Evolutionary conservation across 2,329 filamentous ascomycete species (phyloP).

Genomic region (Ophiostoma sp.): DNA sequence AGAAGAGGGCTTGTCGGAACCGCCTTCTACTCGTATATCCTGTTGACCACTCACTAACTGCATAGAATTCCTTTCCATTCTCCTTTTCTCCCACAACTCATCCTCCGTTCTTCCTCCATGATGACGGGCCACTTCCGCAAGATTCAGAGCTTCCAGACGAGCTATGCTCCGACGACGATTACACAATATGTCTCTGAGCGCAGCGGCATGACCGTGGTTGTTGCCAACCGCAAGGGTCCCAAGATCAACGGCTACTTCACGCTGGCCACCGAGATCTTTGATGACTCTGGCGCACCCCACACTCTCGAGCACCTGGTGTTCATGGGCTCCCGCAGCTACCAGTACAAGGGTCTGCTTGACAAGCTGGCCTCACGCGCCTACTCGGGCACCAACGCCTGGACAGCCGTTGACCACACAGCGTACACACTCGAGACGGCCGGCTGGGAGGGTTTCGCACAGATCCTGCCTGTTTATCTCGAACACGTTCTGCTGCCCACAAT

Average conservation of each 20-base stretch:
- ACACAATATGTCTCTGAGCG: constrained; percentile 94
- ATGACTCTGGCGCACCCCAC: constrained; percentile 91
- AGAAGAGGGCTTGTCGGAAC: background rate
- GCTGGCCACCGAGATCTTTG: constrained; percentile 93
- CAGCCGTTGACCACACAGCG: constrained; percentile 91
- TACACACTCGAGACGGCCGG: constrained; percentile 95
- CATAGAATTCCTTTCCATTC: constrained; percentile 23
- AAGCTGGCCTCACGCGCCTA: constrained; percentile 93
- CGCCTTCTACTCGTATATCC: background rate
- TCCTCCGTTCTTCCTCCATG: constrained; percentile 35
- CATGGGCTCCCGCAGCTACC: constrained; percentile 90
- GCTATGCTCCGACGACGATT: constrained; percentile 85
- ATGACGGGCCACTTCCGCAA: constrained; percentile 73
- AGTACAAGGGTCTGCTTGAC: constrained; percentile 92
- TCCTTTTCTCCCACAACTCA: constrained; percentile 25
- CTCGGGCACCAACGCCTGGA: constrained; percentile 95
- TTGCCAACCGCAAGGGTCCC: constrained; percentile 90
- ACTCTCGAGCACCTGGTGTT: constrained; percentile 82
- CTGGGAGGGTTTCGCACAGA: constrained; percentile 95
- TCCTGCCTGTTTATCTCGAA: constrained; percentile 91
- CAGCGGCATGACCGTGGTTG: constrained; percentile 91
- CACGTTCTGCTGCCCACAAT: constrained; percentile 89
- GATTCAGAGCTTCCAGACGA: constrained; percentile 80
- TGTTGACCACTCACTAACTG: background rate
- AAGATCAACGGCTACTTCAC: constrained; percentile 95